Evolutionary conservation across 768 basidiomycete genomes (phyloP), one percentile per base, ranked within the genome.

Genomic region (Lactarius sanguifluus): DNA sequence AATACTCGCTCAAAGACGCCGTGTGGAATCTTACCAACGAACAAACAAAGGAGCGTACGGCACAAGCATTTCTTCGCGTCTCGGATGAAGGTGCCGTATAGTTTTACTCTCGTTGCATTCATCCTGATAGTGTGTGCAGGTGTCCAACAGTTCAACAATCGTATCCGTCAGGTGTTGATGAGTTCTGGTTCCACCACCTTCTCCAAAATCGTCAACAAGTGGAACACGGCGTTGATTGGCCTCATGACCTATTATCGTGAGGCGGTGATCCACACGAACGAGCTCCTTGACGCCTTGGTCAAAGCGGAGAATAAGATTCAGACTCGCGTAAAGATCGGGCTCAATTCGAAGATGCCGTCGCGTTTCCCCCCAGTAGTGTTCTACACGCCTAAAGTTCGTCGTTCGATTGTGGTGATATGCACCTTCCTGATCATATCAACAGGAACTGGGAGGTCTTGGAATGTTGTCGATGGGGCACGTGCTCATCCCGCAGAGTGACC

Each of bases 401-500:
- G 45, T 62, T 36, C 20, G 36, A 55, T 68, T 47, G 28, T 66
- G 16, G 57, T 60, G 57, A 45, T 62, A 12, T 65, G 43, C 45
- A 7, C 2, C 20, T 15, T 64, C 28, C 56, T 71, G 34, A 69
- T 45, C 20, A 23, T 69, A 63, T 65, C 28, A 20, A 57, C 69
- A 87, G 88, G 97, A 98, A 82, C 80, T 98, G 38, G 97, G 96
- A 75, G 97, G 96, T 76, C 86, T 98, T 54, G 97, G 97, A 61
- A 98, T 98, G 97, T 81, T 99, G 73, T 98, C 95, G 3, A 99
- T 99, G 97, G 96, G 96, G 15, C 97, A 98, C 77, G 96, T 99
- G 59, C 83, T 99, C 59, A 98, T 99, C 66, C 97, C 97, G 50
- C 96, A 98, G 75, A 96, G 94, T 73, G 97, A 98, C 74, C 84